phyloP scores from a whole-genome alignment of 768 basidiomycete genomes.

The Pholiota molesta region DNA sequence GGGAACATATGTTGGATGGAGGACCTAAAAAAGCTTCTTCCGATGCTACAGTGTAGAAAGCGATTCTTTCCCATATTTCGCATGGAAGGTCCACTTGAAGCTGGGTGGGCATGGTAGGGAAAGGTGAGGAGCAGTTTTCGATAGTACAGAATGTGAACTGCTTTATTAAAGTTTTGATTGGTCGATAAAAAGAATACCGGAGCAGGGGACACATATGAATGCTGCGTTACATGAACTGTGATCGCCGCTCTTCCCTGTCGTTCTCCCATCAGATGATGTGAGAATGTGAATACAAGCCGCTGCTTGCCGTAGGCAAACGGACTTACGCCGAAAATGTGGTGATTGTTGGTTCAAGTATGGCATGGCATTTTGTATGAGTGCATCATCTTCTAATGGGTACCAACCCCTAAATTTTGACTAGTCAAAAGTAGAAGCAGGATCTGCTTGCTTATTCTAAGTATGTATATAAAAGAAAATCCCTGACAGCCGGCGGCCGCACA shows the following conservation, averaged over 20 bases:
- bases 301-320: neutral
- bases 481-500: constrained; percentile 15
- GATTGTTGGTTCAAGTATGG: neutral
- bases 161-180: constrained; percentile 21
- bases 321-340: neutral
- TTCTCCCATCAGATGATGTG: constrained; percentile 12
- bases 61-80: constrained; percentile 44
- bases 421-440: neutral
- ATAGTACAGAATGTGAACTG: constrained; percentile 10
- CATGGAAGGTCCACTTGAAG: constrained; percentile 22
- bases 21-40: constrained; percentile 44
- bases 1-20: constrained; percentile 37
- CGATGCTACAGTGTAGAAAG: constrained; percentile 35
- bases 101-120: constrained; percentile 17
- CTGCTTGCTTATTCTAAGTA: neutral
- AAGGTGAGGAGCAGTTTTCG: constrained; percentile 12
- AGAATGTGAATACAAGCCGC: constrained; percentile 5
- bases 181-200: constrained; percentile 13
- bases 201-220: constrained; percentile 14
- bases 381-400: constrained; percentile 2
- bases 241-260: constrained; percentile 32
- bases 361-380: neutral
- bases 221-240: constrained; percentile 22
- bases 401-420: neutral
- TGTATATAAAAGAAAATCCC: neutral